Evolutionary conservation across 495 filamentous ascomycete genomes (phyloP).

Genomic region (Apodospora peruviana): DNA sequence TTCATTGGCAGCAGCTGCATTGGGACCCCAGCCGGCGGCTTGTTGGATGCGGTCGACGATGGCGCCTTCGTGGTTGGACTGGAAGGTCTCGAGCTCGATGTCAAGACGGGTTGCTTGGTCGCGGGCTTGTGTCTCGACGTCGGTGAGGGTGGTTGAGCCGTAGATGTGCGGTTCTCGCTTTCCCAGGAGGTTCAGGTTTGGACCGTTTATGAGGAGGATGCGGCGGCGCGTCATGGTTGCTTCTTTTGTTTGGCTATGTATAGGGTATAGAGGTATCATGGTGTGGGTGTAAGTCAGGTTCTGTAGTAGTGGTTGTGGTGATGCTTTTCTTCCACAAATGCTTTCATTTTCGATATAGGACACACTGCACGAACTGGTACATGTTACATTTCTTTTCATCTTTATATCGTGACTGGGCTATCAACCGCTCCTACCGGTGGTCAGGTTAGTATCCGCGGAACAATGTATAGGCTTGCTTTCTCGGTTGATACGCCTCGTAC

Average conservation of each 20-base stretch:
- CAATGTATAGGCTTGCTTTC: no score
- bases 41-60: conserved; percentile 57
- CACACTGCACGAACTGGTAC: no score
- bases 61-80: conserved; percentile 64
- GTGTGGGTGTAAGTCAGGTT: background rate
- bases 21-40: conserved; percentile 32
- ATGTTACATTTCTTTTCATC: no score
- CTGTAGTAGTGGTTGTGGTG: background rate
- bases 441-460: no score
- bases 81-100: conserved; percentile 46
- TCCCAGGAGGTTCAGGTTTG: conserved; percentile 76
- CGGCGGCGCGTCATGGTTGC: conserved; percentile 41
- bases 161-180: conserved; percentile 67
- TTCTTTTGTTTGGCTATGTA: background rate
- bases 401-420: no score
- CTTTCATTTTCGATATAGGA: no score
- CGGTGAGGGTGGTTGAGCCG: conserved; percentile 56
- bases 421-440: no score
- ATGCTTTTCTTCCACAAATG: conserved; percentile 2
- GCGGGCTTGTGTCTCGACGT: conserved; percentile 44
- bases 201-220: conserved; percentile 72
- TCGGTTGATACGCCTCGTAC: no score
- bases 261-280: background rate
- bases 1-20: conserved; percentile 1
- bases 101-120: conserved; percentile 38